Percentiles rank a stretch among this genome's conserved stretches.
Conservation (phyloP, 78 protist genomes). For the Mantamonas sphyraenae region DNA sequence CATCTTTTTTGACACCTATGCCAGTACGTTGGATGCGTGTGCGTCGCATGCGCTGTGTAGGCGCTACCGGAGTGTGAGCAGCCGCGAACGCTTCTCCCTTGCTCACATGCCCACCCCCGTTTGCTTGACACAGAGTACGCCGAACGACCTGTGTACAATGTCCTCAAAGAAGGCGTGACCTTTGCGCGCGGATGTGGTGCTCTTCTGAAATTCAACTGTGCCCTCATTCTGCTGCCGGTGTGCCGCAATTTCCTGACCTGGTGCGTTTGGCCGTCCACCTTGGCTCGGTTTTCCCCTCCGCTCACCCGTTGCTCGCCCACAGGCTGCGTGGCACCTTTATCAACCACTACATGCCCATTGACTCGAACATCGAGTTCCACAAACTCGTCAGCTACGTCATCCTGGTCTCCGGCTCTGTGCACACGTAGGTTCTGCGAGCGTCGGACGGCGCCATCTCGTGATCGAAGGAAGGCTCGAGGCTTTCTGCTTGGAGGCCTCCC, state of each 20-base stretch:
- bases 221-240: conserved; percentile 64
- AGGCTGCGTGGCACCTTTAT: conserved; percentile 26
- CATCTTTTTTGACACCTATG: conserved; percentile 15
- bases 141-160: not conserved
- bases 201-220: conserved; percentile 48
- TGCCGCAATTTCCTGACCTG: conserved; percentile 54
- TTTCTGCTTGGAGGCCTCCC: too few species aligned
- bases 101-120: not conserved
- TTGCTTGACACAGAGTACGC: not conserved
- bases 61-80: not conserved
- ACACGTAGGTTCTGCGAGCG: conserved; percentile 32
- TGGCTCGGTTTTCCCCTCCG: too few species aligned
- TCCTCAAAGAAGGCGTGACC: conserved; percentile 22
- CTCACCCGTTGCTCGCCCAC: too few species aligned
- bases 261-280: not conserved
- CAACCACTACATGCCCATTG: conserved; percentile 53
- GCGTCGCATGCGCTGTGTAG: not conserved
- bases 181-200: conserved; percentile 51
- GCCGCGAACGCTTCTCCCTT: not conserved
- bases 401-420: conserved; percentile 29
- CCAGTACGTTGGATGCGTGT: not conserved
- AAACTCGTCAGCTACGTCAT: conserved; percentile 50
- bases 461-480: too few species aligned
- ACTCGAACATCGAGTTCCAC: conserved; percentile 71
- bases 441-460: too few species aligned